A percentile compares a stretch with the other conserved stretches of the same genome.
Conservation (phyloP, 129 eudicot genomes). For the Daucus carota region DNA sequence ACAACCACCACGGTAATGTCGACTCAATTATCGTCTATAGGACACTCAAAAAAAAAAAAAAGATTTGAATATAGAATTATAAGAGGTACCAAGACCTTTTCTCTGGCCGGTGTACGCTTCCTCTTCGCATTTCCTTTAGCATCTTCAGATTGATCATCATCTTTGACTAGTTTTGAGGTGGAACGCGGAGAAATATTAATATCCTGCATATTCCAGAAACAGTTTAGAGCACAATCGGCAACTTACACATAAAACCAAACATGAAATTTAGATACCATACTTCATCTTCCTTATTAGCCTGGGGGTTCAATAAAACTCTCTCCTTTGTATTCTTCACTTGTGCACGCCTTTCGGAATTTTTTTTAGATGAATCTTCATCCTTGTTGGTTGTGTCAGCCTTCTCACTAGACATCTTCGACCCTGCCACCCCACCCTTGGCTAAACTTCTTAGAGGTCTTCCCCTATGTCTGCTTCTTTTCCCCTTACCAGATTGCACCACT, state of each 20-base stretch:
- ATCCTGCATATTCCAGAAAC: constrained; percentile 32
- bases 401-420: constrained; percentile 31
- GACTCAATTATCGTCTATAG: neutral
- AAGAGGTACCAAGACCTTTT: constrained; percentile 24
- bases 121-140: constrained; percentile 51
- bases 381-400: constrained; percentile 31
- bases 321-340: constrained; percentile 37
- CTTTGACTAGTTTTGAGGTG: constrained; percentile 46
- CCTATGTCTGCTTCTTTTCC: constrained; percentile 39
- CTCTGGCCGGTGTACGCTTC: constrained; percentile 49
- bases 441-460: constrained; percentile 27
- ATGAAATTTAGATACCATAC: constrained; percentile 18
- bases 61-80: too few species aligned
- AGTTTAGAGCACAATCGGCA: neutral
- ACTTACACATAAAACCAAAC: neutral
- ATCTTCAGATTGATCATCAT: constrained; percentile 34
- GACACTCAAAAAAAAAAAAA: neutral
- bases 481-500: constrained; percentile 27
- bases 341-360: constrained; percentile 41
- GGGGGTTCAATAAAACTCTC: constrained; percentile 38
- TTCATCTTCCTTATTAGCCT: constrained; percentile 32
- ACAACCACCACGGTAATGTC: neutral
- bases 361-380: constrained; percentile 34
- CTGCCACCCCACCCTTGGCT: constrained; percentile 30
- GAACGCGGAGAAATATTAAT: constrained; percentile 40